Base-by-base conservation (phyloP, 192 early-diverging fungal genomes). In the Mortierella hygrophila region DNA sequence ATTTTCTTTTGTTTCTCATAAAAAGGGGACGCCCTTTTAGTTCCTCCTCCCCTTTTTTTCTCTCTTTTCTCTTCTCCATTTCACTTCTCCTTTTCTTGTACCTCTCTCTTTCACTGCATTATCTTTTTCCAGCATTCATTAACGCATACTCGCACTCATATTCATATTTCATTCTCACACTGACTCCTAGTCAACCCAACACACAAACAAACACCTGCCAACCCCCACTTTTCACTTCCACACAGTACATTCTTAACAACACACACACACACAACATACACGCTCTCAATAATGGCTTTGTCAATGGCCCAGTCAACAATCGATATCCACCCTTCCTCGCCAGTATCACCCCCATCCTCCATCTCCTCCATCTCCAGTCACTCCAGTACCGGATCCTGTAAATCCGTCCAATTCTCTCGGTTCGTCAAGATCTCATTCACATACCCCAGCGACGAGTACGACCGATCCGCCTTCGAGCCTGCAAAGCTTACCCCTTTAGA, bases 381-480 rank as follows among this genome's bases (percentile, higher is more conserved):
- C 16, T 80, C 71, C n/a, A 21, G 71, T 54, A 68, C 54, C 18
- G 32, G 29, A 41, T 49, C 44, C 44, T 68, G 73, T 42, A 89
- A 89, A 73, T 89, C 85, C 32, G 88, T 89, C 29, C 88, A 89
- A 47, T 89, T 89, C 75, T 89, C 88, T 20, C 75, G 85, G 9
- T 86, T 87, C 54, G 60, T 87, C 70, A 86, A 87, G 42, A 83
- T 89, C 73, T 83, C 84, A 7, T 85, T 87, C 73, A 89, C 88
- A 6, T 89, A 86, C 68, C 81, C 80, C 37, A 80, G 80, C 41
- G 88, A 89, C 41, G 88, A 89, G 65, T 89, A 89, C 42, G 88
- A 89, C 77, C 81, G 88, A 42, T 81, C 88, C n/a, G 84, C 88
- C 4, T 71, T 78, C 54, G 84, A 83, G 72, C 88, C 88, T 5